Evolutionary conservation across 139 green algal genomes (phyloP).

Genomic region (Auxenochlorella protothecoides): DNA sequence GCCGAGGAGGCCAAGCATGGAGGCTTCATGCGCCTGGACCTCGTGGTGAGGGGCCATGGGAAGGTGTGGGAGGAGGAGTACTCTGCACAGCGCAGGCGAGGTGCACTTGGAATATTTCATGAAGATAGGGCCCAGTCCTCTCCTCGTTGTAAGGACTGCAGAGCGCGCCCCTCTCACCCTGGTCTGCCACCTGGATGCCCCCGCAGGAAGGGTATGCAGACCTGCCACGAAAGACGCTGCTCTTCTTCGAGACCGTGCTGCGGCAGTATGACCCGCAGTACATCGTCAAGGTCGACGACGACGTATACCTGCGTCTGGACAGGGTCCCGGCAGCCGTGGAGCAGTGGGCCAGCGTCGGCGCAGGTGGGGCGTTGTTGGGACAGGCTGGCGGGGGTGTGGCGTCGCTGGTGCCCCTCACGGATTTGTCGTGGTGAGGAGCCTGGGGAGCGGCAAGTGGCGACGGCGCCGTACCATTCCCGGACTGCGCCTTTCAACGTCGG

Average conservation of each 20-base stretch:
- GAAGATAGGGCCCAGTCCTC: no score
- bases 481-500: no score
- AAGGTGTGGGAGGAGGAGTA: no score
- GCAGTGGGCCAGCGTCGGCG: constrained; percentile 32
- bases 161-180: no score
- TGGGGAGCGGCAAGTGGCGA: no score
- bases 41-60: not conserved
- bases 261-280: constrained; percentile 31
- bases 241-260: constrained; percentile 37
- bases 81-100: no score
- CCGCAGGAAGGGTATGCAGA: constrained; percentile 48
- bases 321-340: constrained; percentile 24
- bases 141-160: no score
- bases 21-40: constrained; percentile 44
- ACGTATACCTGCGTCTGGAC: constrained; percentile 48
- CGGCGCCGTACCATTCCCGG: no score
- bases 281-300: constrained; percentile 61
- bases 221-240: constrained; percentile 56
- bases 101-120: no score
- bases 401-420: not conserved
- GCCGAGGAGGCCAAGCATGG: constrained; percentile 25
- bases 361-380: not conserved
- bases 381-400: constrained; percentile 4
- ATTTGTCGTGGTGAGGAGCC: no score
- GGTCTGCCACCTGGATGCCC: no score